These are phyloP conservation scores for Debaryomyces subglobosus DNA, from an alignment of 1,139 yeast species.

Conservation along the genomic window DNA sequence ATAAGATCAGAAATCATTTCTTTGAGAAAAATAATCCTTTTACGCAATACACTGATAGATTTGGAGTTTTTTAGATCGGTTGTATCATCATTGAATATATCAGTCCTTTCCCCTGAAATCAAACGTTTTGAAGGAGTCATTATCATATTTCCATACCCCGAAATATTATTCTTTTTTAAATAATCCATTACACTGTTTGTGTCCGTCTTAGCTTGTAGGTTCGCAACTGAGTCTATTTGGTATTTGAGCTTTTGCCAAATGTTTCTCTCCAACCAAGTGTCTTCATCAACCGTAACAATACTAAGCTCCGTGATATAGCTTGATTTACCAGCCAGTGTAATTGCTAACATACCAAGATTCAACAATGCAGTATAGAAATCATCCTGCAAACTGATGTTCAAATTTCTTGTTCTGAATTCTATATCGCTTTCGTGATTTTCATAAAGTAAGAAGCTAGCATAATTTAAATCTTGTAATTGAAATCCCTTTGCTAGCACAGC, in stretches of 20 bases:
- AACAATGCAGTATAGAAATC: constrained; percentile 68
- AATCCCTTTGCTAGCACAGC: constrained; percentile 67
- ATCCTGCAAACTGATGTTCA: constrained; percentile 45
- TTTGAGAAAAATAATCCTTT: constrained; percentile 22
- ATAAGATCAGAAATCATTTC: constrained; percentile 23
- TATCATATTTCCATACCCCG: constrained; percentile 41
- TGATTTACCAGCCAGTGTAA: constrained; percentile 66
- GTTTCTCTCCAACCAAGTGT: constrained; percentile 62
- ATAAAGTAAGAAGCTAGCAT: constrained; percentile 45
- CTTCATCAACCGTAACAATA: constrained; percentile 46
- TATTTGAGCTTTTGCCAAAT: constrained; percentile 26
- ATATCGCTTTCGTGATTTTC: constrained; percentile 34
- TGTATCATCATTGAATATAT: constrained; percentile 12
- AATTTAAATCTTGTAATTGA: constrained; percentile 46
- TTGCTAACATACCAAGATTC: constrained; percentile 62
- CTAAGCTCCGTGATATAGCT: constrained; percentile 66
- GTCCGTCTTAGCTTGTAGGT: constrained; percentile 9
- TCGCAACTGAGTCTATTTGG: background rate
- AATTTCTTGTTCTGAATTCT: constrained; percentile 33
- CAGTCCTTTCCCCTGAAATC: constrained; percentile 19
- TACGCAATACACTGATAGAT: constrained; percentile 23
- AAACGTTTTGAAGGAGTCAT: constrained; percentile 31
- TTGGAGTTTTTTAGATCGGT: constrained; percentile 15
- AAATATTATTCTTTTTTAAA: constrained; percentile 20
- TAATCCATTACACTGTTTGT: constrained; percentile 16